Evolutionary conservation across 495 filamentous ascomycete species (phyloP), one percentile per base, ranked within the genome.

Genomic region (Hypoxylon fuscum): DNA sequence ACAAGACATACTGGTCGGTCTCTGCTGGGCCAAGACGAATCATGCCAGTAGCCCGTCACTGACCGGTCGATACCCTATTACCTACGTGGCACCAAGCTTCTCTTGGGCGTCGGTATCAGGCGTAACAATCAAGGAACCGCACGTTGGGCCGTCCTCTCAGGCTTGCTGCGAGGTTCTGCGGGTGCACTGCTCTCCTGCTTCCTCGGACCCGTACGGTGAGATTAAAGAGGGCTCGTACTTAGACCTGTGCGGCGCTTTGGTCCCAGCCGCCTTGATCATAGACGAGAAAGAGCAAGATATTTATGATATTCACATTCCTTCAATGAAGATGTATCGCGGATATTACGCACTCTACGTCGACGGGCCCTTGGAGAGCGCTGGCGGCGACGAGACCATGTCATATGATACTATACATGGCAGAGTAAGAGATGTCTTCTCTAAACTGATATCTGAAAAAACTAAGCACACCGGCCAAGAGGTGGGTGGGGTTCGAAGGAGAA

Each of bases 1-100:
- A 27, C 49, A 60, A 20, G 56, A 53, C 23, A n/a, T 66, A 35
- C 56, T 53, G 2, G 27, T 31, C 27, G 27, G 27, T 31, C 27
- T 31, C 27, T 31, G 27, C 27, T 31, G 27, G 27, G 4, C 5
- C 27, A 31, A 31, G 27, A 31, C 10, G 27, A 10, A 31, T 31
- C 27, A 31, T 10, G 4, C 27, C 27, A 31, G 27, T 10, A 31
- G 27, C 10, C 27, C 27, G 27, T 31, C 27, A 31, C 27, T 31
- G 27, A 31, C 27, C 27, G 27, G 27, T 10, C 27, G 27, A 31
- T 31, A 31, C 27, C 27, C 27, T 31, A 31, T 10, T 10, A 31
- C 27, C 27, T 31, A 31, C 27, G 27, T 31, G 10, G 27, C 27
- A 31, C 27, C 27, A 31, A 31, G 27, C 27, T 31, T 31, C 27